phyloP scores from a whole-genome alignment of 2,329 filamentous ascomycete species.

The Claviceps pazoutovae region DNA sequence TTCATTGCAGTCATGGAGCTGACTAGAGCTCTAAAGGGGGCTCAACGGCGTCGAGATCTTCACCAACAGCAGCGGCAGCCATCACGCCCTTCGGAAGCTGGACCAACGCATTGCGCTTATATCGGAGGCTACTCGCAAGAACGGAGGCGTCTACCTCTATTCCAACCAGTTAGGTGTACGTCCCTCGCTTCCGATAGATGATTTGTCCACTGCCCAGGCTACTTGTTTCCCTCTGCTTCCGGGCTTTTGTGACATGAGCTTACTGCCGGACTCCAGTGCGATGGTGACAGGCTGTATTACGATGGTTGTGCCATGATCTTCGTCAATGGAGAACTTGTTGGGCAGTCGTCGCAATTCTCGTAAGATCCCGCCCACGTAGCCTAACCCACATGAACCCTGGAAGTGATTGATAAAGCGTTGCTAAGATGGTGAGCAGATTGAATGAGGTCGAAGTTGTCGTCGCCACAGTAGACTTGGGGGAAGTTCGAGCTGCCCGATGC shows the following conservation, averaged over 20 bases:
- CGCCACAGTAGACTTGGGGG: constrained; percentile 56
- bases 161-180: constrained; percentile 3
- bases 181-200: not conserved
- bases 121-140: constrained; percentile 3
- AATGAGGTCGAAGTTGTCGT: constrained; percentile 45
- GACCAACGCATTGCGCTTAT: constrained; percentile 5
- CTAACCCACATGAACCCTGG: not conserved
- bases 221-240: not conserved
- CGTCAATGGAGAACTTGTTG: constrained; percentile 48
- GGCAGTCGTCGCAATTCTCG: constrained; percentile 49
- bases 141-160: constrained; percentile 4
- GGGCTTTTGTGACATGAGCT: not conserved
- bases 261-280: not conserved
- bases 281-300: constrained; percentile 2
- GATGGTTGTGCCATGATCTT: constrained; percentile 39
- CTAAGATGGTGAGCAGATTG: not conserved
- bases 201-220: not conserved
- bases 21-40: not conserved
- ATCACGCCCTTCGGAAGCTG: constrained; percentile 4
- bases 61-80: constrained; percentile 5
- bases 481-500: constrained; percentile 32
- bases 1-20: not conserved
- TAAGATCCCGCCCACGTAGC: constrained; percentile 27
- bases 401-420: not conserved
- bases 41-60: constrained; percentile 6